Evolutionary conservation across 2,329 filamentous ascomycete species (phyloP), one percentile per base, ranked within the genome.

Genomic region (Teratosphaeria gauchensis): DNA sequence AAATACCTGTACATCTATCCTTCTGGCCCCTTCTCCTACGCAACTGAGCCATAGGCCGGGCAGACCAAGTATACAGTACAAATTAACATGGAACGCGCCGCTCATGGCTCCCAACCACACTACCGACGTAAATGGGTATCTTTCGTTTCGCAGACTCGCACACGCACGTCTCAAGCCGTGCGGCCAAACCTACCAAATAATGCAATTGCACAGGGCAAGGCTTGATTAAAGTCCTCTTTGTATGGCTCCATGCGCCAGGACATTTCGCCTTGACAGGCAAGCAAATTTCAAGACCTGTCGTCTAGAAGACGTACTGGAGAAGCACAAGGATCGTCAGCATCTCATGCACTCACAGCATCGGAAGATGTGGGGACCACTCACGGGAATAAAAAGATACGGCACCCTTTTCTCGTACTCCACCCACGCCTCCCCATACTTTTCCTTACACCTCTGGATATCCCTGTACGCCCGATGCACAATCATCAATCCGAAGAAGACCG

Each of bases 381-480:
- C 72, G 59, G 90, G 90, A 76, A 95, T 90, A 72, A 95, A 94
- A 57, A 94, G 78, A 73, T 91, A 92, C 48, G 90, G 90, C 57
- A 92, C 89, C 73, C 81, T 80, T 75, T 80, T 83, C 78, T 89
- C 87, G 71, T 95, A 95, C 78, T 92, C 85, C 53, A 77, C 76
- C 90, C 90, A 95, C 12, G 87, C 85, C 64, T 90, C 86, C 24
- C 89, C 89, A 73, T 95, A 95, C 79, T 89, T 91, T 66, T 79
- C 78, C 58, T 83, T 81, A 75, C 90, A 95, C 63, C 85, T 80
- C 71, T 87, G 79, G 61, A 92, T 89, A 70, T 95, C 90, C 61
- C 90, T 81, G 64, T 78, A 77, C 4, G 89, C 87, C 60, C 90
- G 86, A 73, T 95, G 90, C 9, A 84, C 78, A 68, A 94, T 92